phyloP scores from a whole-genome alignment of 495 filamentous ascomycete species.

The Neurospora africana region DNA sequence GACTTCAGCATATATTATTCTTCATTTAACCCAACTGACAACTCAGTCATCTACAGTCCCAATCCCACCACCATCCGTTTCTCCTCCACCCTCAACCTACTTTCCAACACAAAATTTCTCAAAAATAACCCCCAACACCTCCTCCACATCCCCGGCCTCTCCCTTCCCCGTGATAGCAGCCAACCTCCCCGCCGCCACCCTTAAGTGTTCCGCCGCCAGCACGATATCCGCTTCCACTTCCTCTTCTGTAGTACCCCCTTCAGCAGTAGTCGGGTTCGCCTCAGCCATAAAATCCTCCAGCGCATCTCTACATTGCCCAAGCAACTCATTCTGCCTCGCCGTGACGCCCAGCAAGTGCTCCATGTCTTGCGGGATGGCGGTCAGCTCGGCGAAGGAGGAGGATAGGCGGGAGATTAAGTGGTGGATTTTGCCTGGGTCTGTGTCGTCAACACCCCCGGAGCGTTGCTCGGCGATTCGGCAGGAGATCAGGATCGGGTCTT shows the following conservation, averaged over 20 bases:
- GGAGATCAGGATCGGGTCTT: slow-evolving; percentile 47
- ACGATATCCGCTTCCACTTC: slow-evolving; percentile 61
- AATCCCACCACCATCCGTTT: neutral
- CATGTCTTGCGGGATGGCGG: slow-evolving; percentile 46
- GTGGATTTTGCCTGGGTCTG: slow-evolving; percentile 58
- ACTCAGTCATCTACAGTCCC: neutral
- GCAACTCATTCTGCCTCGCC: slow-evolving; percentile 74
- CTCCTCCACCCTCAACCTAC: neutral
- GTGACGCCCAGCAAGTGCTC: slow-evolving; percentile 84
- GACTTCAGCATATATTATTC: neutral
- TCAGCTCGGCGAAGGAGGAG: slow-evolving; percentile 60
- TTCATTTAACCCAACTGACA: neutral
- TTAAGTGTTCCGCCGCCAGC: slow-evolving; percentile 80
- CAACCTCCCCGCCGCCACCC: slow-evolving; percentile 68
- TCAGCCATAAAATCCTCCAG: slow-evolving; percentile 58
- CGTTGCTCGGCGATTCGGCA: slow-evolving; percentile 38
- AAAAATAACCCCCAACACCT: slow-evolving; percentile 93
- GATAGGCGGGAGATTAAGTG: slow-evolving; percentile 56
- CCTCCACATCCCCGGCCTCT: slow-evolving; percentile 85
- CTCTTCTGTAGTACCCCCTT: slow-evolving; percentile 27
- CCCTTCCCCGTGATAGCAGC: slow-evolving; percentile 82
- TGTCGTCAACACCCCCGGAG: slow-evolving; percentile 4
- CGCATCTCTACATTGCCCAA: slow-evolving; percentile 58
- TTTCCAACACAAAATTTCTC: slow-evolving; percentile 56
- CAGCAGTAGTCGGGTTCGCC: slow-evolving; percentile 13